These are phyloP conservation scores for Colletotrichum navitas DNA, from an alignment of 2,329 filamentous ascomycete species.

Conservation along the genomic window DNA sequence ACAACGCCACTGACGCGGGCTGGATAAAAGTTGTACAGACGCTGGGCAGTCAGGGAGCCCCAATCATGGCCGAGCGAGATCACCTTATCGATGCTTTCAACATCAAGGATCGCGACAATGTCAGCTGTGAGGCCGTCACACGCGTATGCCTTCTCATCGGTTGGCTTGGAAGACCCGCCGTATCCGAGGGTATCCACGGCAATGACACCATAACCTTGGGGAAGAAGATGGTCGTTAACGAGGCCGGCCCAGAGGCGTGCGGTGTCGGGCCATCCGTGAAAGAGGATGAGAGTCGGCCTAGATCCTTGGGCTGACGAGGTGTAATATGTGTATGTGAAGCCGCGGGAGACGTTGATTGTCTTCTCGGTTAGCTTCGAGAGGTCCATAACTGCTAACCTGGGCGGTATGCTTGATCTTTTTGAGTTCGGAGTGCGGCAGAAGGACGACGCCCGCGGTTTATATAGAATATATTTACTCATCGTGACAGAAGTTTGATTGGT, in stretches of 20 bases:
- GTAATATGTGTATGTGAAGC: conserved; percentile 58
- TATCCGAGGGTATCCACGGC: conserved; percentile 56
- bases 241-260: conserved; percentile 59
- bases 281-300: conserved; percentile 54
- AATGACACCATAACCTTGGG: conserved; percentile 53
- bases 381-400: conserved; percentile 26
- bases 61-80: conserved; percentile 64
- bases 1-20: conserved; percentile 56
- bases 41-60: conserved; percentile 56
- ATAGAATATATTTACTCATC: not conserved
- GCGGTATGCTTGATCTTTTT: not conserved
- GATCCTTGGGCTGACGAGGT: conserved; percentile 45
- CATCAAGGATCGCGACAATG: conserved; percentile 55
- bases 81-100: conserved; percentile 51
- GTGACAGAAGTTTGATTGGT: no score
- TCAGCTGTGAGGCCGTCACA: conserved; percentile 54
- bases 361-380: conserved; percentile 48
- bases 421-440: not conserved
- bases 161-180: conserved; percentile 56
- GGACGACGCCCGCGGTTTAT: not conserved
- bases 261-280: conserved; percentile 64
- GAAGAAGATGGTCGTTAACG: conserved; percentile 54
- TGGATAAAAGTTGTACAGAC: conserved; percentile 57
- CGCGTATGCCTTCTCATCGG: conserved; percentile 52
- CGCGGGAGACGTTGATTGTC: conserved; percentile 47